Evolutionary conservation across 164 flowering plant species (phyloP).

Genomic region (Stephania cephalantha): DNA sequence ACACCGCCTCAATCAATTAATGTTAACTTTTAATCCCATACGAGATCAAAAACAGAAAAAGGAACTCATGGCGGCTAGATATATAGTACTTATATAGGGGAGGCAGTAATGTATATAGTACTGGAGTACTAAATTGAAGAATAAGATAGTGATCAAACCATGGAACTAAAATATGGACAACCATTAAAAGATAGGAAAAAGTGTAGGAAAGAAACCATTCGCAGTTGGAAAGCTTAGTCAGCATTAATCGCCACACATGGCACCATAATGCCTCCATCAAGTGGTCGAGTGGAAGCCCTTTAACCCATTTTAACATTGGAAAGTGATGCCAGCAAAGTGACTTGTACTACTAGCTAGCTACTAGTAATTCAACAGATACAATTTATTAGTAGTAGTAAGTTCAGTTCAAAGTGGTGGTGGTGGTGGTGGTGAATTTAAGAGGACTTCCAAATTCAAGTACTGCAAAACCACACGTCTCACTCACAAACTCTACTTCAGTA

Average conservation of each 20-base stretch:
- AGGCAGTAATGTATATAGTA: neutral
- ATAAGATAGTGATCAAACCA: neutral
- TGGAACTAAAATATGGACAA: neutral
- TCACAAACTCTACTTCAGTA: neutral
- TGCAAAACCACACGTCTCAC: neutral
- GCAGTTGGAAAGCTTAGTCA: neutral
- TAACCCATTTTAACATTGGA: neutral
- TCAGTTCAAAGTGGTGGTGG: too few relatives aligned
- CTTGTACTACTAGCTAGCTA: neutral
- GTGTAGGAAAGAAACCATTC: neutral
- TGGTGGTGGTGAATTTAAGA: too few relatives aligned
- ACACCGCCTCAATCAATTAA: too few relatives aligned
- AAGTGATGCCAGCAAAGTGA: neutral
- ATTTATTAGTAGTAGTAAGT: too few relatives aligned
- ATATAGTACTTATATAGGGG: too few relatives aligned
- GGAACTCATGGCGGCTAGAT: neutral
- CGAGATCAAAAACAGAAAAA: too few relatives aligned
- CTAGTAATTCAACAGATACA: too few relatives aligned
- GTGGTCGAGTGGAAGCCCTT: constrained; percentile 1
- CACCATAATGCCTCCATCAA: neutral
- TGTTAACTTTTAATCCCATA: too few relatives aligned
- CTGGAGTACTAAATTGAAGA: neutral
- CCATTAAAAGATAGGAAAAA: neutral
- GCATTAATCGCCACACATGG: neutral
- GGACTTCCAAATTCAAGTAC: neutral